A percentile compares a stretch with the other conserved stretches of the same genome.
phyloP scores from a whole-genome alignment of 441 rosid species.

The Pelargonium myrrhifolium region DNA sequence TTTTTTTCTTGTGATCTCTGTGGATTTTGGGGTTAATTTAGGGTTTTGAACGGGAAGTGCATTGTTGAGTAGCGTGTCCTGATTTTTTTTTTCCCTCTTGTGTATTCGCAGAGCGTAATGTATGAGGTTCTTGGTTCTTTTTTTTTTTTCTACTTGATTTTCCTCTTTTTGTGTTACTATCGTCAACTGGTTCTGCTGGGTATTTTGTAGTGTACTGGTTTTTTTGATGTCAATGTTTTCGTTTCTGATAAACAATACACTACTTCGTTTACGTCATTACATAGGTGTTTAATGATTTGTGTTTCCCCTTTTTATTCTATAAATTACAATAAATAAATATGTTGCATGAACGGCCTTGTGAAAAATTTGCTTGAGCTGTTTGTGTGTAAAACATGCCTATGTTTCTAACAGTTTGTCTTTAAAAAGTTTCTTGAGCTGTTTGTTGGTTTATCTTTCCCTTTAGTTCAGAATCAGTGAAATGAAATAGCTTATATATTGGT shows the following conservation, averaged over 20 bases:
- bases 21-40: not conserved
- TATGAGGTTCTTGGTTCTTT: not conserved
- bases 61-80: not conserved
- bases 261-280: not conserved
- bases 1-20: not conserved
- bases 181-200: not conserved
- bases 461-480: no score
- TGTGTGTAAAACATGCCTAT: no score
- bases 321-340: not conserved
- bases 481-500: no score
- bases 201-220: not conserved
- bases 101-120: not conserved
- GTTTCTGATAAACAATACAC: not conserved
- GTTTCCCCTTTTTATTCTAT: not conserved
- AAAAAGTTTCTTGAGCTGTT: no score
- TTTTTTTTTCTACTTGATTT: not conserved
- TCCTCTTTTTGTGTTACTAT: not conserved
- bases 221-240: not conserved
- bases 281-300: not conserved
- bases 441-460: no score
- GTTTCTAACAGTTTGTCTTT: no score
- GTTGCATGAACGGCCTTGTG: not conserved
- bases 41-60: conserved; percentile 1
- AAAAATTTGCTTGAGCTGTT: not conserved
- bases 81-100: not conserved